These are phyloP conservation scores for Daedaleopsis sinensis DNA, from an alignment of 768 basidiomycete genomes.

Conservation along the genomic window DNA sequence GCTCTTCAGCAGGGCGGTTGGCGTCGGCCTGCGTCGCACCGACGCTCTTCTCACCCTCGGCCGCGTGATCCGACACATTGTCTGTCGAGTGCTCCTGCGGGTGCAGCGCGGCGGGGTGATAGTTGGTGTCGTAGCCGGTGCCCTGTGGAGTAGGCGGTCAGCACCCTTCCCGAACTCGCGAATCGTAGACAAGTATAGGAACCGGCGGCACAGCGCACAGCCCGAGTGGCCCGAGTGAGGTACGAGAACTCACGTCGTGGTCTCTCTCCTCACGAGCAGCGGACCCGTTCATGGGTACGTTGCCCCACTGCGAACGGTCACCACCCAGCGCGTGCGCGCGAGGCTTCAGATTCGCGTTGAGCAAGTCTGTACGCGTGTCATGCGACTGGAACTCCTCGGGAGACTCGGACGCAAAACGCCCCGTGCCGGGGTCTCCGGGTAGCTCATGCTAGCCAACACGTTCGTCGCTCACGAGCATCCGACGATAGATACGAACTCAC, in stretches of 20 bases:
- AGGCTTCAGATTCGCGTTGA: constrained; percentile 19
- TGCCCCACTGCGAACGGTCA: constrained; percentile 21
- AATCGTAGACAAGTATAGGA: not conserved
- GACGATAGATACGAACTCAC: not conserved
- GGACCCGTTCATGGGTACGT: constrained; percentile 10
- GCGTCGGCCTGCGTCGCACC: constrained; percentile 21
- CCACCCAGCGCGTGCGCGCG: constrained; percentile 27
- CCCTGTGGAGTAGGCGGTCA: constrained; percentile 17
- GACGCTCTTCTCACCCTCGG: constrained; percentile 13
- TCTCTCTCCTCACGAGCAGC: constrained; percentile 6
- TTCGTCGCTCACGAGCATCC: not conserved
- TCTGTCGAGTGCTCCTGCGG: constrained; percentile 14
- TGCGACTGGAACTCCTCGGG: constrained; percentile 1
- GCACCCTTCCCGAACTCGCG: not conserved
- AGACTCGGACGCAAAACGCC: constrained; percentile 3
- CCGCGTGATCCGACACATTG: not conserved
- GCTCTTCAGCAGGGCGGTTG: constrained; percentile 14
- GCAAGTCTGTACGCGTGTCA: constrained; percentile 24
- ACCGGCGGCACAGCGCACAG: not conserved
- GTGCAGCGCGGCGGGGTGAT: constrained; percentile 31
- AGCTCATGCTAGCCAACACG: not conserved
- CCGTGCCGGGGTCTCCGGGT: constrained; percentile 11
- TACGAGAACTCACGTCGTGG: not conserved
- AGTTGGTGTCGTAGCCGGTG: constrained; percentile 28
- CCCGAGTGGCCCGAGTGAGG: not conserved